A percentile compares a stretch with the other conserved stretches of the same genome.
Evolutionary conservation across 1,139 yeast genomes (phyloP).

Genomic region (Pichia cactophila): DNA sequence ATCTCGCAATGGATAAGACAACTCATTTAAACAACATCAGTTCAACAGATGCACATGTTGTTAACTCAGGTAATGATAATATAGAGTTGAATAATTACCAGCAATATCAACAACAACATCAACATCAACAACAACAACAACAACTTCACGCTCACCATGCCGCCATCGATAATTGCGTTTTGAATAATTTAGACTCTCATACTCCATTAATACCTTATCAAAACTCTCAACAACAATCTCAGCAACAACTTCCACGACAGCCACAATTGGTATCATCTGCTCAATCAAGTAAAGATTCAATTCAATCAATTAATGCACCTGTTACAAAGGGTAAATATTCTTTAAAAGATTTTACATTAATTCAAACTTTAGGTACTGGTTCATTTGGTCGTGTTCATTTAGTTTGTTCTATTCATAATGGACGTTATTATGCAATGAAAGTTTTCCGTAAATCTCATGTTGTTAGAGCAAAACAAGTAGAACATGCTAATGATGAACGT

Average conservation of each 20-base stretch:
- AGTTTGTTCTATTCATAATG: constrained; percentile 52
- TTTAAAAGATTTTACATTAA: constrained; percentile 43
- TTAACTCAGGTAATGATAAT: no score
- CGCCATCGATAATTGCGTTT: not conserved
- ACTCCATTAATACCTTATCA: not conserved
- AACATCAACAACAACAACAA: not conserved
- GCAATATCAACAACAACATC: not conserved
- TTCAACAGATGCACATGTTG: not conserved
- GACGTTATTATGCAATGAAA: constrained; percentile 53
- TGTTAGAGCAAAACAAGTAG: constrained; percentile 55
- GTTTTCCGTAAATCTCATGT: constrained; percentile 52
- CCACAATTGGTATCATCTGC: not conserved
- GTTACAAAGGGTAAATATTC: constrained; percentile 49
- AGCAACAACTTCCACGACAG: not conserved
- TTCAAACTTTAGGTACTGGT: constrained; percentile 55
- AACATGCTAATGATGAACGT: constrained; percentile 57
- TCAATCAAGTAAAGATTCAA: not conserved
- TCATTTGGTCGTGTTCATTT: constrained; percentile 58
- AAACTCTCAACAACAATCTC: not conserved
- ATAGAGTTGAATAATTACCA: not conserved
- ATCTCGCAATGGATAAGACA: not conserved
- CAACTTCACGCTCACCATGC: not conserved
- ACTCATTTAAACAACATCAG: not conserved
- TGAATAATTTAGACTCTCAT: not conserved
- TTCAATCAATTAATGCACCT: not conserved